Evolutionary conservation across 441 rosid species (phyloP), one percentile per base, ranked within the genome.

Genomic region (Erodium chrysanthum): DNA sequence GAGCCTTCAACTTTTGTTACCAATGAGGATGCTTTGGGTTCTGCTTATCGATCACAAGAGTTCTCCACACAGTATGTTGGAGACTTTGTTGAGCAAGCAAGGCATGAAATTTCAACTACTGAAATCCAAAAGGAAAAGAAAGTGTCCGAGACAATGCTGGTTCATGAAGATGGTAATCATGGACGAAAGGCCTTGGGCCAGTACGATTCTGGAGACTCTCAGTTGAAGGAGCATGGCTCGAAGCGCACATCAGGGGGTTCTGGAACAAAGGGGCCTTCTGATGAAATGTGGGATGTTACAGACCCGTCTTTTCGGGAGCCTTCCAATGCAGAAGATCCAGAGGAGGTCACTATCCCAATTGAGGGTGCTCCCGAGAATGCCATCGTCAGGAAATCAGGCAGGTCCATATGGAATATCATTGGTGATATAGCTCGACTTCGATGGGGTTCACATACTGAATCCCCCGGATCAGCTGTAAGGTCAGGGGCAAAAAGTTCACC

Each of bases 201-300:
- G 21, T 56, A 60, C 70, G 77, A 71, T 68, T 75, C 78, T 18
- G 79, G 54, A 60, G 77, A 70, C 22, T 40, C 61, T 33, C 78
- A 77, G 70, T 68, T 78, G 81, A 78, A 75, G 77, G 79, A 70
- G 22, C 74, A 21, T 63, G 80, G 78, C 69, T 78, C 87, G 17
- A 74, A 69, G 77, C 71, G 21, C 71, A 74, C 79, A 70, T 78
- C 84, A 25, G 80, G 74, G 73, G 84, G 81, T 71, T 84, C 87
- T 71, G 85, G 88, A 76, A 83, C 65, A 44, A 88, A 85, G 85
- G 96, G 97, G 46, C 96, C 88, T 48, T 76, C 90, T 73, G 96
- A 88, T 80, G 94, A 91, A 74, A 80, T 88, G 82, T 92, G 98
- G 97, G 81, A 86, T 73, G 88, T 83, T 66, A 80, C 80, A 0